A percentile compares a stretch with the other conserved stretches of the same genome.
Conservation (phyloP, 2,329 filamentous ascomycete genomes). For the Nemania serpens region DNA sequence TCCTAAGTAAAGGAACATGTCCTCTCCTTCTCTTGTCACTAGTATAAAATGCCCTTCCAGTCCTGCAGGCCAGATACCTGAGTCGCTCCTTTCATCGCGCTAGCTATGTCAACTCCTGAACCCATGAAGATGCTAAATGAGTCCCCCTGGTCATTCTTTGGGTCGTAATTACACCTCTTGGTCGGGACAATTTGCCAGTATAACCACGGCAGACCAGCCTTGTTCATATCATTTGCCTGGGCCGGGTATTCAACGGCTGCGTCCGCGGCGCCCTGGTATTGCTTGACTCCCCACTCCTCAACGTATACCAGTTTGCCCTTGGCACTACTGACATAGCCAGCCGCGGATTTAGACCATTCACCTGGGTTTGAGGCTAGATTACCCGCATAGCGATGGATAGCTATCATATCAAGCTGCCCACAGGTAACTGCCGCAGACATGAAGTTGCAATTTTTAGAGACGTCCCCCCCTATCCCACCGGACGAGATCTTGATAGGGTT, state of each 20-base stretch:
- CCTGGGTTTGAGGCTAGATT: conserved; percentile 23
- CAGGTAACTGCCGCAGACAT: conserved; percentile 36
- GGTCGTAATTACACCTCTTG: conserved; percentile 33
- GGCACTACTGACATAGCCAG: conserved; percentile 33
- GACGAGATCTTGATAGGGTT: conserved; percentile 40
- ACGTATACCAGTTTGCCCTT: conserved; percentile 40
- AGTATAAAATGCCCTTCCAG: conserved; percentile 18
- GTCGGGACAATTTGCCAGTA: conserved; percentile 43
- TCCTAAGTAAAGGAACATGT: no score
- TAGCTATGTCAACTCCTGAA: conserved; percentile 10
- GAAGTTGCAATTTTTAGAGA: conserved; percentile 39
- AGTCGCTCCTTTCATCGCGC: conserved; percentile 14
- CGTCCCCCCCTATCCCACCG: conserved; percentile 42
- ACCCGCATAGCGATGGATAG: conserved; percentile 38
- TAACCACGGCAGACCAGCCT: conserved; percentile 37
- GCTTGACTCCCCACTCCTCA: conserved; percentile 44
- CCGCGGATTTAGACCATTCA: conserved; percentile 35
- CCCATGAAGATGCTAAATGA: conserved; percentile 34
- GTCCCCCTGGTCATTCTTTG: conserved; percentile 30
- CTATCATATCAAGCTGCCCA: conserved; percentile 37
- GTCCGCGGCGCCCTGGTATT: conserved; percentile 51
- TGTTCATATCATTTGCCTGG: conserved; percentile 39
- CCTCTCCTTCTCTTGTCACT: background rate
- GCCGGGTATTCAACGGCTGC: conserved; percentile 32
- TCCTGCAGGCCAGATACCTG: conserved; percentile 10